These are phyloP conservation scores for Lentinula novae-zelandiae DNA, from an alignment of 1,284 basidiomycete genomes.

Conservation along the genomic window DNA sequence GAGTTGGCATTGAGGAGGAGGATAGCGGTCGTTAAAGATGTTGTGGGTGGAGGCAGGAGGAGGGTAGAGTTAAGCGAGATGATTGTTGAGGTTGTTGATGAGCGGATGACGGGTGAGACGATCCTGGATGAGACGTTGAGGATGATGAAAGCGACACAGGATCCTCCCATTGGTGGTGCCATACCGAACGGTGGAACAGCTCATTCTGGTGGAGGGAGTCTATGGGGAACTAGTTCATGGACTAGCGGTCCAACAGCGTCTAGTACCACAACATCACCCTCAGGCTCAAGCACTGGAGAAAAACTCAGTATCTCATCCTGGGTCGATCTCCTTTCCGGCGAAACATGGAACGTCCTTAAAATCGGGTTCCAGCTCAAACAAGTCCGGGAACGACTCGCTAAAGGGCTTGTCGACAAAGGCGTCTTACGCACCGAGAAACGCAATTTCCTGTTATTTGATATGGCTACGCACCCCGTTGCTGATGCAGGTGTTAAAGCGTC, in stretches of 20 bases:
- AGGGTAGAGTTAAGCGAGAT: constrained; percentile 79
- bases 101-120: constrained; percentile 90
- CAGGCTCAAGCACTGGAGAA: constrained; percentile 34
- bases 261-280: neutral
- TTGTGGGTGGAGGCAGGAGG: constrained; percentile 51
- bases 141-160: constrained; percentile 81
- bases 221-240: neutral
- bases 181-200: neutral
- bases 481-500: constrained; percentile 87
- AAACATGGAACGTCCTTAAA: constrained; percentile 99
- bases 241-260: neutral
- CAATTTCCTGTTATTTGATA: constrained; percentile 97
- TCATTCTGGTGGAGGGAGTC: neutral
- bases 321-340: constrained; percentile 94
- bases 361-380: constrained; percentile 98
- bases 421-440: constrained; percentile 96
- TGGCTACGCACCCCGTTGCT: constrained; percentile 95
- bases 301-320: constrained; percentile 88
- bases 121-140: constrained; percentile 93
- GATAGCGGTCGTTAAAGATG: constrained; percentile 86
- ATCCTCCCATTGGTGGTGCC: constrained; percentile 18
- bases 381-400: constrained; percentile 94
- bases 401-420: constrained; percentile 95
- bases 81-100: constrained; percentile 87
- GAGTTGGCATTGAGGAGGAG: constrained; percentile 89